A percentile compares a stretch with the other conserved stretches of the same genome.
These are phyloP conservation scores for Gilbertella persicaria DNA, from an alignment of 371 early-diverging fungal species.

Conservation along the genomic window DNA sequence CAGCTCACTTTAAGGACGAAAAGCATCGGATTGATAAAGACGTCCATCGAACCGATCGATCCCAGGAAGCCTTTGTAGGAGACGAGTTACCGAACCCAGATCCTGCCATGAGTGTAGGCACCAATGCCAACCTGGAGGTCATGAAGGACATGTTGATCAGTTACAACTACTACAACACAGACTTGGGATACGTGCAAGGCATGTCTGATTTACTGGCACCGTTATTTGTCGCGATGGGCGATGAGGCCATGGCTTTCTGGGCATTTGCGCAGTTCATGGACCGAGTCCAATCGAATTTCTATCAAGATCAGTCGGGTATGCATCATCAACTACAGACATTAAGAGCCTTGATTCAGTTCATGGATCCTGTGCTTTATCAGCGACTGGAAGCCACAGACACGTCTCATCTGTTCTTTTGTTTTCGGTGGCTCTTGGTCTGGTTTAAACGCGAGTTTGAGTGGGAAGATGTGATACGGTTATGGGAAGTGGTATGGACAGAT, in stretches of 20 bases:
- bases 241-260: conserved; percentile 93
- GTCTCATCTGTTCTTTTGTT: conserved; percentile 88
- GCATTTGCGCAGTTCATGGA: conserved; percentile 90
- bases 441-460: conserved; percentile 95
- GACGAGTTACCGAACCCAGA: conserved; percentile 65
- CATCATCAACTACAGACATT: conserved; percentile 78
- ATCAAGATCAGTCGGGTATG: conserved; percentile 89
- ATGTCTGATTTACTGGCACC: conserved; percentile 95
- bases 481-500: conserved; percentile 93
- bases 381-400: conserved; percentile 82
- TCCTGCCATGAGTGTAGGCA: conserved; percentile 55
- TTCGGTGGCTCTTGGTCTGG: conserved; percentile 94
- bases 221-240: conserved; percentile 81
- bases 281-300: conserved; percentile 79
- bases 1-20: conserved; percentile 73
- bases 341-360: conserved; percentile 73
- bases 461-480: conserved; percentile 77
- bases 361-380: conserved; percentile 78
- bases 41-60: conserved; percentile 90
- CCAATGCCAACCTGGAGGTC: conserved; percentile 75
- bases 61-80: conserved; percentile 74
- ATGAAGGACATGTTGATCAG: conserved; percentile 90
- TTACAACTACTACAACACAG: conserved; percentile 80
- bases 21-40: conserved; percentile 92
- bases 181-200: conserved; percentile 88